Conservation (phyloP, 306 rosid genomes). For the Myrica gale region DNA sequence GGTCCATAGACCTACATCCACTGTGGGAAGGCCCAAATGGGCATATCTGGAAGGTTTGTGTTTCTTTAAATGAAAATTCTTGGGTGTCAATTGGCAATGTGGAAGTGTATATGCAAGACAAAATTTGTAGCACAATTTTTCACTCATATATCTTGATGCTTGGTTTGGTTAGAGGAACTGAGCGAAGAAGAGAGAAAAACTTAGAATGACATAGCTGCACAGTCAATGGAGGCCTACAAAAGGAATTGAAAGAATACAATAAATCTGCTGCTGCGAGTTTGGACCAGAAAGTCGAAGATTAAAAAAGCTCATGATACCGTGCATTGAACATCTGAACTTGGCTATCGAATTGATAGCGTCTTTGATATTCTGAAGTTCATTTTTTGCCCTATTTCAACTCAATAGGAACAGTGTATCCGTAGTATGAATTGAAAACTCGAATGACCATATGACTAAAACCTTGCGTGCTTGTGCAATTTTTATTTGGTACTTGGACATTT, state of each 20-base stretch:
- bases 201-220: slow-evolving; percentile 72
- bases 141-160: too few species aligned
- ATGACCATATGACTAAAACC: background rate
- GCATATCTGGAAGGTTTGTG: slow-evolving; percentile 74
- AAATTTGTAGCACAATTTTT: background rate
- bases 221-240: slow-evolving; percentile 83
- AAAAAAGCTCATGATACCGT: background rate
- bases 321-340: slow-evolving; percentile 33
- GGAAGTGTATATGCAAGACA: background rate
- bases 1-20: too few species aligned
- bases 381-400: background rate
- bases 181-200: slow-evolving; percentile 59
- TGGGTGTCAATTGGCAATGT: background rate
- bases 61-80: background rate
- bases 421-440: background rate
- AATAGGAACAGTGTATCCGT: background rate
- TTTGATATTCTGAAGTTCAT: background rate
- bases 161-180: slow-evolving; percentile 48
- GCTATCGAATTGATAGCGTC: slow-evolving; percentile 16
- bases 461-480: too few species aligned
- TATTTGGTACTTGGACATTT: too few species aligned
- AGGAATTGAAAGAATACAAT: slow-evolving; percentile 71
- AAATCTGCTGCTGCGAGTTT: slow-evolving; percentile 41
- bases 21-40: too few species aligned
- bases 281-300: slow-evolving; percentile 6